These are phyloP conservation scores for Chlorella sorokiniana DNA, from an alignment of 139 green algal species.

Conservation along the genomic window DNA sequence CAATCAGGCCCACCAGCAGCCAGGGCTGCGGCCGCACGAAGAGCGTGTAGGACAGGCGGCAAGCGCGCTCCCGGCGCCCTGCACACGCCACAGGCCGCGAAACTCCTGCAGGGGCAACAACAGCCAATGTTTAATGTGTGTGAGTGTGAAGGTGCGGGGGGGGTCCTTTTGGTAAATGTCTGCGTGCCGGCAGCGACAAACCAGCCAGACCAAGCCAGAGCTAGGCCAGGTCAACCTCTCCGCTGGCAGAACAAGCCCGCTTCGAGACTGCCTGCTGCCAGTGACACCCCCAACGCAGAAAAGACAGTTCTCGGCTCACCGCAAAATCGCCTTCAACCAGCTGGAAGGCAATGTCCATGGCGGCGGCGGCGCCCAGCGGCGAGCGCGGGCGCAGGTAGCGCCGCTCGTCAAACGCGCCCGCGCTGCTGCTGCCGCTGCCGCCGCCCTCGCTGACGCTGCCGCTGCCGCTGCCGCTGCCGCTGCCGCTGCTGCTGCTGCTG, in stretches of 20 bases:
- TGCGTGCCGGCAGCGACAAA: too few relatives aligned
- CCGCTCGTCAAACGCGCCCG: neutral
- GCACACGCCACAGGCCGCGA: constrained; percentile 80
- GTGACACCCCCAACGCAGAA: too few relatives aligned
- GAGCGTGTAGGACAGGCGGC: constrained; percentile 70
- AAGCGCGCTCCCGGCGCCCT: constrained; percentile 35
- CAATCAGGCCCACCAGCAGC: constrained; percentile 75
- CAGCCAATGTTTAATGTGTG: neutral
- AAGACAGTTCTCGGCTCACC: too few relatives aligned
- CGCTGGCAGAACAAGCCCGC: too few relatives aligned
- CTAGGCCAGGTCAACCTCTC: too few relatives aligned
- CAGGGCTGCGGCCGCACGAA: constrained; percentile 78
- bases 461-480: neutral
- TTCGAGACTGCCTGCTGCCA: too few relatives aligned
- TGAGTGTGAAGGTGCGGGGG: neutral
- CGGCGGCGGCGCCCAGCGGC: neutral
- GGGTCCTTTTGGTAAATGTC: neutral
- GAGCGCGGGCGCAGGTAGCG: constrained; percentile 20
- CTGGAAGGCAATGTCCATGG: constrained; percentile 76
- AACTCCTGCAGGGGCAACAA: constrained; percentile 75
- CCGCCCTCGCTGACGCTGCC: neutral
- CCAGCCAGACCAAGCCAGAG: too few relatives aligned
- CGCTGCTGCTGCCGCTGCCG: neutral
- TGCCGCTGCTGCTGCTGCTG: neutral
- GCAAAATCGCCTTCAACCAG: constrained; percentile 81